phyloP scores from a whole-genome alignment of 192 early-diverging fungal species.

The Blastocladiella britannica region DNA sequence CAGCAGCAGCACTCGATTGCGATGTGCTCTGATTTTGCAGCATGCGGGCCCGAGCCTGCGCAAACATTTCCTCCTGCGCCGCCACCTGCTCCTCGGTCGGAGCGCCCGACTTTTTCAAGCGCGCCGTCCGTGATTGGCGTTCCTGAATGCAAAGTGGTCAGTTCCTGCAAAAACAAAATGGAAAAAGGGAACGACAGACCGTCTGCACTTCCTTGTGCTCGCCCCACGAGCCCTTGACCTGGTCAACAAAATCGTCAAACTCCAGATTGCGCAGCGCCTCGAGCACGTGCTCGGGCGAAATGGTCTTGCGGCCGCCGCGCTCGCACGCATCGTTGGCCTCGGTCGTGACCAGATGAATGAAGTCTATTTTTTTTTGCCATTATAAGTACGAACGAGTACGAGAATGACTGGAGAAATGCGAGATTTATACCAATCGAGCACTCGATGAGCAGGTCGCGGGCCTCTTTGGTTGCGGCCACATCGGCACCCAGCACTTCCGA shows the following conservation, averaged over 20 bases:
- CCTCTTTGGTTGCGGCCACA: slow-evolving; percentile 82
- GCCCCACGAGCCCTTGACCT: slow-evolving; percentile 68
- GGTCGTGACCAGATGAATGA: slow-evolving; percentile 83
- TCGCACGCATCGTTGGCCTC: slow-evolving; percentile 93
- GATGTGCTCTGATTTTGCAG: too few species aligned
- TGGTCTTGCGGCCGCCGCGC: slow-evolving; percentile 89
- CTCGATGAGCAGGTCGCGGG: slow-evolving; percentile 79
- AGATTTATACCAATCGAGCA: slow-evolving; percentile 68
- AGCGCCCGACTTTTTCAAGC: slow-evolving; percentile 57
- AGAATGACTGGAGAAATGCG: not conserved
- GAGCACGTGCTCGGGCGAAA: slow-evolving; percentile 89
- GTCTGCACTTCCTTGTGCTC: slow-evolving; percentile 75
- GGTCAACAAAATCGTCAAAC: slow-evolving; percentile 73
- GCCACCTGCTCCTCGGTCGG: slow-evolving; percentile 63
- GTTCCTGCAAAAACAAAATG: not conserved
- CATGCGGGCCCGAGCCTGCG: slow-evolving; percentile 54
- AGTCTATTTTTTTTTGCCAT: slow-evolving; percentile 31
- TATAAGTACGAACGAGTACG: too few species aligned
- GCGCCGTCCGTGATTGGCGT: slow-evolving; percentile 52
- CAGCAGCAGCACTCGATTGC: too few species aligned
- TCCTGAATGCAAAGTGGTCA: slow-evolving; percentile 25
- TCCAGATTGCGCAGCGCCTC: slow-evolving; percentile 69
- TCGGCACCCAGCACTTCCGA: slow-evolving; percentile 87
- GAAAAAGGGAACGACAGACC: slow-evolving; percentile 15
- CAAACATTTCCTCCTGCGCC: slow-evolving; percentile 75